Percentiles rank a stretch among this genome's conserved stretches.
Conservation (phyloP, 2,329 filamentous ascomycete genomes). For the Gaeumannomyces tritici region DNA sequence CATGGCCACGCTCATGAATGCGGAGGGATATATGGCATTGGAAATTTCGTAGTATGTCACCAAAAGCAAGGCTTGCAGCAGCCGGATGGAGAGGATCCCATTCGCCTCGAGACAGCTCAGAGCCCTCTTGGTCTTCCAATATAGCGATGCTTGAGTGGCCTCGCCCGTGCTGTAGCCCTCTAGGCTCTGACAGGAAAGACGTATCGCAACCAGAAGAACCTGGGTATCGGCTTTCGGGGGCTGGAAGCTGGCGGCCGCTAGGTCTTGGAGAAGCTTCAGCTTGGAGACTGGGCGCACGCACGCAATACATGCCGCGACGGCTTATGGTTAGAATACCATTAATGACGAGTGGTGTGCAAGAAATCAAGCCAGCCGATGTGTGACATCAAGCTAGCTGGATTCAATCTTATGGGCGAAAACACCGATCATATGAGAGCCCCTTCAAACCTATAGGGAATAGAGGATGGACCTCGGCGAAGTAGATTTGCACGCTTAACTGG, state of each 20-base stretch:
- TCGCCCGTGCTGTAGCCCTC: neutral
- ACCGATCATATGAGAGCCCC: too few relatives aligned
- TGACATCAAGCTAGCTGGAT: too few relatives aligned
- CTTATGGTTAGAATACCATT: too few relatives aligned
- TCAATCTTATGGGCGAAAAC: too few relatives aligned
- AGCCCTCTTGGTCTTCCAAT: constrained; percentile 4
- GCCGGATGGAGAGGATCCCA: constrained; percentile 4
- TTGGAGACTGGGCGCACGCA: constrained; percentile 4
- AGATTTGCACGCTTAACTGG: constrained; percentile 1
- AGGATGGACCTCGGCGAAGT: constrained; percentile 6
- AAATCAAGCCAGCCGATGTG: too few relatives aligned
- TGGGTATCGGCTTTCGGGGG: constrained; percentile 2
- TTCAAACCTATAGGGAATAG: constrained; percentile 7
- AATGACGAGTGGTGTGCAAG: too few relatives aligned
- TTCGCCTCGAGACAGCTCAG: constrained; percentile 5
- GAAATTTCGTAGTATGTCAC: constrained; percentile 8
- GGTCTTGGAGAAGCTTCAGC: neutral
- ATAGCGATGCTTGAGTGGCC: neutral
- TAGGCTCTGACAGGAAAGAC: constrained; percentile 2
- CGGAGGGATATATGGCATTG: constrained; percentile 7
- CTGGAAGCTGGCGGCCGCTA: neutral
- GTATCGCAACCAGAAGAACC: constrained; percentile 5
- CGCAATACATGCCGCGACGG: neutral
- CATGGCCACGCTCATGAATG: constrained; percentile 8
- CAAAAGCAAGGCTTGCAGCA: constrained; percentile 7